A percentile compares a stretch with the other conserved stretches of the same genome.
These are phyloP conservation scores for Aspergillus piperis DNA, from an alignment of 2,329 filamentous ascomycete species.

Conservation along the genomic window DNA sequence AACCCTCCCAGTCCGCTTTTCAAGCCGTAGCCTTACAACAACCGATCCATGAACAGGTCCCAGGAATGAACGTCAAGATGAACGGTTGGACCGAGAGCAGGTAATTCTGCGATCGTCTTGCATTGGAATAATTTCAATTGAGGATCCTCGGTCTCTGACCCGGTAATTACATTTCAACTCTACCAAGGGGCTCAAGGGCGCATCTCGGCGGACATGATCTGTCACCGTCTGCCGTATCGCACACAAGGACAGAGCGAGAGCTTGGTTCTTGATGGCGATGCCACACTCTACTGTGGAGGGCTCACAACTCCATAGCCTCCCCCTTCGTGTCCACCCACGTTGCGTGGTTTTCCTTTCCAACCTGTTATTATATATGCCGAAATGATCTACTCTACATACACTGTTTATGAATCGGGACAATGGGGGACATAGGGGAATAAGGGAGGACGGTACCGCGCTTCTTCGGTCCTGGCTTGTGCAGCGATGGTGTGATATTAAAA, in stretches of 20 bases:
- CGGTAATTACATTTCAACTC: neutral
- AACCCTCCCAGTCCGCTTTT: slow-evolving; percentile 40
- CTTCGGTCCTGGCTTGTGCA: slow-evolving; percentile 1
- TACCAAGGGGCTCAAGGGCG: neutral
- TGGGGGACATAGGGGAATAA: slow-evolving; percentile 3
- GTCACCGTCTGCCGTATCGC: neutral
- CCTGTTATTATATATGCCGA: slow-evolving; percentile 25
- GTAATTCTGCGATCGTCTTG: slow-evolving; percentile 13
- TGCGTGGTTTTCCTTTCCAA: slow-evolving; percentile 16
- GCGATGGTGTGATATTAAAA: neutral
- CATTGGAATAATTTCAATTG: neutral
- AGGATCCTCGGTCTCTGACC: neutral
- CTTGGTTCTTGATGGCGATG: neutral
- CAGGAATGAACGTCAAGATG: slow-evolving; percentile 39
- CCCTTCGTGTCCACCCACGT: slow-evolving; percentile 2
- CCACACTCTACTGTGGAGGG: neutral
- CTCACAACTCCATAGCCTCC: neutral
- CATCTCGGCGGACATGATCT: neutral
- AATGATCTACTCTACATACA: slow-evolving; percentile 30
- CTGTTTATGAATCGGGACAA: slow-evolving; percentile 14
- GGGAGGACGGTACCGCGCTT: slow-evolving; percentile 8
- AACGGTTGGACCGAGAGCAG: slow-evolving; percentile 39
- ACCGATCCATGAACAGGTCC: slow-evolving; percentile 31
- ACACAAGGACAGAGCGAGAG: neutral
- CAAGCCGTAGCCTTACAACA: slow-evolving; percentile 39